These are phyloP conservation scores for Yamadazyma oceani DNA, from an alignment of 1,139 yeast genomes.

Conservation along the genomic window DNA sequence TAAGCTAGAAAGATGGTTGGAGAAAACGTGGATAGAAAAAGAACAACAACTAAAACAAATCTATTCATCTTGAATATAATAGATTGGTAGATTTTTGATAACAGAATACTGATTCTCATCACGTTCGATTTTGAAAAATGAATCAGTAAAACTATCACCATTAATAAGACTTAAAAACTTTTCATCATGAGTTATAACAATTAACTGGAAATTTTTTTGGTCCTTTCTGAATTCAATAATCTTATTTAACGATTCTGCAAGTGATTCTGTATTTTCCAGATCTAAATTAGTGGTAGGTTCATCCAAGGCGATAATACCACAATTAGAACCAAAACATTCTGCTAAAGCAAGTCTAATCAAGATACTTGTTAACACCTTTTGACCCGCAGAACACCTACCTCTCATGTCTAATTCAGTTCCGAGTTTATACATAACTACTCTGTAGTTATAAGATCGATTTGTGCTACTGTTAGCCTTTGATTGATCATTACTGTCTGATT, in stretches of 20 bases:
- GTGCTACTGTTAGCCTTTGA: slow-evolving; percentile 36
- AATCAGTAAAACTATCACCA: slow-evolving; percentile 86
- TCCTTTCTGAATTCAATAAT: slow-evolving; percentile 73
- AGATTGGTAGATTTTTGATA: slow-evolving; percentile 51
- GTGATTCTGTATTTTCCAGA: slow-evolving; percentile 81
- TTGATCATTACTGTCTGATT: slow-evolving; percentile 69
- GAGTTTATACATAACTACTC: slow-evolving; percentile 94
- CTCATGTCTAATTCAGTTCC: slow-evolving; percentile 95
- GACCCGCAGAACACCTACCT: slow-evolving; percentile 98
- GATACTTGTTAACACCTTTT: slow-evolving; percentile 89
- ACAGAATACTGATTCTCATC: slow-evolving; percentile 79
- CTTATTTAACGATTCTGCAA: slow-evolving; percentile 75
- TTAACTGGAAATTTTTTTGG: slow-evolving; percentile 89
- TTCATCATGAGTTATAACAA: slow-evolving; percentile 96
- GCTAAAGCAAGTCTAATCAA: slow-evolving; percentile 89
- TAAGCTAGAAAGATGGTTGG: slow-evolving; percentile 64
- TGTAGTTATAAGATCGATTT: slow-evolving; percentile 79
- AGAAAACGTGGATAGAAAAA: slow-evolving; percentile 67
- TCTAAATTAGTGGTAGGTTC: slow-evolving; percentile 98
- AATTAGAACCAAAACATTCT: slow-evolving; percentile 91
- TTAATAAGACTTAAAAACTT: slow-evolving; percentile 81
- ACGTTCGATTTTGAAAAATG: slow-evolving; percentile 78
- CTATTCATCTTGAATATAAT: slow-evolving; percentile 33
- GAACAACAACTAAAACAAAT: slow-evolving; percentile 37
- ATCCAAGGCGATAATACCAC: slow-evolving; percentile 94